Evolutionary conservation across 805 yeast genomes (phyloP), one percentile per base, ranked within the genome.

Genomic region (Cyberlindnera nakhonratchasimensis): DNA sequence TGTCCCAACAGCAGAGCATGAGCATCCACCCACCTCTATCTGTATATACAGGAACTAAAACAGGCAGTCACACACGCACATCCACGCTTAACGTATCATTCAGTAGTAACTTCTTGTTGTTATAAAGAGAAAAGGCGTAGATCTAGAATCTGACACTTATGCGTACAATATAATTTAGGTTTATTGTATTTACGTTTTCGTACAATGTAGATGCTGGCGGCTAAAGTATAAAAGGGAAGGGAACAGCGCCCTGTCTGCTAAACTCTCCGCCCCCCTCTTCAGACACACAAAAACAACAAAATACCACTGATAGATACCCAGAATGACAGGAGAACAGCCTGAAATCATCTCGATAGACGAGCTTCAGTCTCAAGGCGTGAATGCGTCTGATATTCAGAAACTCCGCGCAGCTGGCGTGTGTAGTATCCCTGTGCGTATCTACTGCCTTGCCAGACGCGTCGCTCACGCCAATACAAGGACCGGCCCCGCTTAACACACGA

Each of bases 301-400:
- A 19, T 5, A 7, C 11, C 13, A 32, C n/a, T n/a, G n/a, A n/a
- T n/a, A n/a, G n/a, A n/a, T n/a, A n/a, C n/a, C 22, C 37, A 11
- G 51, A 52, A 4, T 48, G 51, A 48, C 53, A 3, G 20, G 33
- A 10, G 51, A 50, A 4, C 31, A 37, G 2, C 29, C 39, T 13
- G 29, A 42, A 9, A 58, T 71, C 20, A 49, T 74, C 13, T 52
- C 63, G 11, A 66, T 74, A 2, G 80, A 75, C 43, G 79, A 74
- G 46, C 58, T 75, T 39, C 81, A 83, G 58, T 75, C 77, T 19
- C 77, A 78, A 46, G 91, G 91, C 0, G 80, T 85, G 43, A 79
- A 84, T 48, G 75, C 76, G 3, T 74, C 82, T n/a, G 93, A 85
- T 60, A 76, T 85, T 47, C 74, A 74, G 41, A 84, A 83, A 58